phyloP scores from a whole-genome alignment of 2,329 filamentous ascomycete genomes.

The Ceratocystis destructans region DNA sequence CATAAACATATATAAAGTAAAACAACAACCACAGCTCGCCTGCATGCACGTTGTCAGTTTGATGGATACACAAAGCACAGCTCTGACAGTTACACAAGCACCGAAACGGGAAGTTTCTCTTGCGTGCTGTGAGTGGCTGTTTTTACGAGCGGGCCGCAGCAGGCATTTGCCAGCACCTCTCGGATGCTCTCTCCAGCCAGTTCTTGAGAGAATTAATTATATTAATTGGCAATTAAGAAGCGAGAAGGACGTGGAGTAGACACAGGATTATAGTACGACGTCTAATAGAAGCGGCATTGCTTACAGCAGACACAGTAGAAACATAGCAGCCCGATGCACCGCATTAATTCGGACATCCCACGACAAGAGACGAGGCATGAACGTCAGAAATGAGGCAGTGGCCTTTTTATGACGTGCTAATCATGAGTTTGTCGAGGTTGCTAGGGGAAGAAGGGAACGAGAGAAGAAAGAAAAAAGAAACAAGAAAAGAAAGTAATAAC shows the following conservation, averaged over 20 bases:
- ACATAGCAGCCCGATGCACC: no score
- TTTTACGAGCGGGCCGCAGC: neutral
- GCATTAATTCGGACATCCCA: no score
- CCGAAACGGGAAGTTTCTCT: neutral
- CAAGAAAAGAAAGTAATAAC: no score
- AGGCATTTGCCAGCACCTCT: neutral
- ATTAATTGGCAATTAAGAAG: no score
- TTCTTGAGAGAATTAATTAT: neutral
- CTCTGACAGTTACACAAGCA: neutral
- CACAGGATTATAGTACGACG: no score
- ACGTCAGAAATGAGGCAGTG: neutral
- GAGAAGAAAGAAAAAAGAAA: neutral
- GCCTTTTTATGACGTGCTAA: neutral
- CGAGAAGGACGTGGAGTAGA: no score
- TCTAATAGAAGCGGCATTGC: no score
- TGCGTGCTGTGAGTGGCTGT: neutral
- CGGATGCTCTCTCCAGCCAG: neutral
- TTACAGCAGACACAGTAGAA: no score
- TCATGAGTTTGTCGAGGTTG: neutral
- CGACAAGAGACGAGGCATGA: neutral
- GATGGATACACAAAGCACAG: neutral
- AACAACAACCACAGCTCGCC: no score
- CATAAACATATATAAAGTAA: no score
- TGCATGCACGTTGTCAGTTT: neutral
- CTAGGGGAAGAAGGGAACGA: neutral